Evolutionary conservation across 1,139 yeast genomes (phyloP).

Genomic region (Protomyces pachydermus): DNA sequence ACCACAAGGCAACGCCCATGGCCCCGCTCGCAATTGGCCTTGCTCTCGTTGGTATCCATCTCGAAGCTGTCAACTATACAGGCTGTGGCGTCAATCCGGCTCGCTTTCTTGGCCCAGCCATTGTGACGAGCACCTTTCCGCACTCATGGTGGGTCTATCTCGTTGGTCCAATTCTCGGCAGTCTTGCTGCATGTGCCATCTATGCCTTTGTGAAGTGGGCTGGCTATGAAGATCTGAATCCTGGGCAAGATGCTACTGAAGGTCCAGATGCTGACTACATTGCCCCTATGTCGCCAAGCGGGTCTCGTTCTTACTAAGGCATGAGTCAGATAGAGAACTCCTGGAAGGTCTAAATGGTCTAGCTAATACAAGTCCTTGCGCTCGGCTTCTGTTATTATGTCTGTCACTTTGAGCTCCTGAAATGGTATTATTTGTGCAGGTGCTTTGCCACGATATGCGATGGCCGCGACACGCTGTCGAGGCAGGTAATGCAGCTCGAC

Average conservation of each 20-base stretch:
- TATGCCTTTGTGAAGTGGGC: conserved; percentile 19
- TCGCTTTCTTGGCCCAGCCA: conserved; percentile 77
- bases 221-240: conserved; percentile 15
- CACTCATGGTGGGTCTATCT: conserved; percentile 81
- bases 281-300: neutral
- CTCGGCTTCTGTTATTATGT: neutral
- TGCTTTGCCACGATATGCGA: neutral
- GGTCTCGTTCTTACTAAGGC: neutral
- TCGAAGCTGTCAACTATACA: conserved; percentile 36
- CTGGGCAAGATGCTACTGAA: conserved; percentile 17
- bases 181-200: conserved; percentile 18
- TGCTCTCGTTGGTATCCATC: conserved; percentile 77
- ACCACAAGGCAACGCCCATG: conserved; percentile 42
- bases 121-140: conserved; percentile 69
- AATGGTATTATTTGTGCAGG: neutral
- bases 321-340: neutral
- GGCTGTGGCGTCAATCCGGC: conserved; percentile 70
- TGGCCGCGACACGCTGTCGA: neutral
- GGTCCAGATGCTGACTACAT: conserved; percentile 21
- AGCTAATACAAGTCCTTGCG: neutral
- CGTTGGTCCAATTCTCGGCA: conserved; percentile 40
- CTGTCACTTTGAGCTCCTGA: neutral
- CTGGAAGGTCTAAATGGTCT: too few relatives aligned
- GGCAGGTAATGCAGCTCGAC: neutral
- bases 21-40: conserved; percentile 42